phyloP scores from a whole-genome alignment of 2,329 filamentous ascomycete species.

The Talaromyces sp. region DNA sequence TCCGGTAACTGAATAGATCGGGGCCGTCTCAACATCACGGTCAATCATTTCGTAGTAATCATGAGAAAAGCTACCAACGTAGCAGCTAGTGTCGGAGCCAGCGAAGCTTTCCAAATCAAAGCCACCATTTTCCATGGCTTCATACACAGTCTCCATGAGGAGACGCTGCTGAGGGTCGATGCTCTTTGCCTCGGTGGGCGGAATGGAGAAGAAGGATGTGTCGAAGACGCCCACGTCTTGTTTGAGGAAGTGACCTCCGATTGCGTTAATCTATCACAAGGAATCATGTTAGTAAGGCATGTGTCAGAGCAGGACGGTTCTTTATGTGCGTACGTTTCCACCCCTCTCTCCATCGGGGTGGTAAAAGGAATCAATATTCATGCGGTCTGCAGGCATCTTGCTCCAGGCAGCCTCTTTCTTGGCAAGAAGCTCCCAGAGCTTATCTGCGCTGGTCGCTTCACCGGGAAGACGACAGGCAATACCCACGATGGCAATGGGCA shows the following conservation, averaged over 20 bases:
- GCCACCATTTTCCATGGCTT: slow-evolving; percentile 23
- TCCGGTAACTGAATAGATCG: slow-evolving; percentile 18
- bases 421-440: slow-evolving; percentile 11
- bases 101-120: slow-evolving; percentile 13
- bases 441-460: neutral
- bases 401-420: neutral
- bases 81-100: slow-evolving; percentile 22
- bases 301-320: neutral
- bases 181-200: neutral
- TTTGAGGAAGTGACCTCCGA: neutral
- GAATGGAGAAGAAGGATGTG: slow-evolving; percentile 16
- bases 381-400: neutral
- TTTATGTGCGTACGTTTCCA: neutral
- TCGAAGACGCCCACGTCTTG: slow-evolving; percentile 22
- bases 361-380: slow-evolving; percentile 6
- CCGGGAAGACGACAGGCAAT: slow-evolving; percentile 6
- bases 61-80: slow-evolving; percentile 16
- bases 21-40: slow-evolving; percentile 11
- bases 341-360: neutral
- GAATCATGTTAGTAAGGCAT: neutral
- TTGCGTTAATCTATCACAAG: neutral
- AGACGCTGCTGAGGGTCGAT: slow-evolving; percentile 15
- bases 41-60: slow-evolving; percentile 18
- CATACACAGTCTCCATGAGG: slow-evolving; percentile 25
- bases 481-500: slow-evolving; percentile 9